A percentile compares a stretch with the other conserved stretches of the same genome.
Conservation (phyloP, 495 filamentous ascomycete genomes). For the Aspergillus haitiensis region DNA sequence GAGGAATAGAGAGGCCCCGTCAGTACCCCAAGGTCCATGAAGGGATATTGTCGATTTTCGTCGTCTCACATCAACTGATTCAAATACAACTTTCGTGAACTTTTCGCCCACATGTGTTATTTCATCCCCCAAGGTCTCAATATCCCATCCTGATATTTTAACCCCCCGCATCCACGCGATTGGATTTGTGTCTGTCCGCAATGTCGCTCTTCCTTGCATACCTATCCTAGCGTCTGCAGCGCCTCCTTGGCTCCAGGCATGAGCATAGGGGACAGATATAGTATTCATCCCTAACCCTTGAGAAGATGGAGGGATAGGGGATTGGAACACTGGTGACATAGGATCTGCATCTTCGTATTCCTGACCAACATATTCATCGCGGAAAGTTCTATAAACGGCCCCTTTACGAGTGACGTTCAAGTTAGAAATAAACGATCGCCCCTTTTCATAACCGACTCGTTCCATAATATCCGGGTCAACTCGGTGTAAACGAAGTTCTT, state of each 20-base stretch:
- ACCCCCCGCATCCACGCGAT: conserved; percentile 95
- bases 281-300: conserved; percentile 51
- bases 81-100: conserved; percentile 81
- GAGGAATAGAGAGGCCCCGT: conserved; percentile 70
- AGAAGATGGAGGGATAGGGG: conserved; percentile 26
- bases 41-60: conserved; percentile 73
- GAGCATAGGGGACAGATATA: conserved; percentile 46
- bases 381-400: conserved; percentile 83
- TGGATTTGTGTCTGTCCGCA: conserved; percentile 64
- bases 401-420: conserved; percentile 77
- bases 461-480: conserved; percentile 63
- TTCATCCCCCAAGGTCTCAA: conserved; percentile 82
- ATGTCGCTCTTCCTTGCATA: conserved; percentile 61
- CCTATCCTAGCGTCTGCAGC: conserved; percentile 56
- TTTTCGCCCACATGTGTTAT: conserved; percentile 80
- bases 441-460: conserved; percentile 75
- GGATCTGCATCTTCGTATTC: conserved; percentile 39
- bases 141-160: conserved; percentile 76
- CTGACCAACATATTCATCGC: conserved; percentile 52
- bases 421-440: conserved; percentile 60
- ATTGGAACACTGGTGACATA: conserved; percentile 32
- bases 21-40: conserved; percentile 80
- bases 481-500: conserved; percentile 75
- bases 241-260: conserved; percentile 43
- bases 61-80: conserved; percentile 77